phyloP scores from a whole-genome alignment of 2,329 filamentous ascomycete genomes.

The Exophiala sp. region DNA sequence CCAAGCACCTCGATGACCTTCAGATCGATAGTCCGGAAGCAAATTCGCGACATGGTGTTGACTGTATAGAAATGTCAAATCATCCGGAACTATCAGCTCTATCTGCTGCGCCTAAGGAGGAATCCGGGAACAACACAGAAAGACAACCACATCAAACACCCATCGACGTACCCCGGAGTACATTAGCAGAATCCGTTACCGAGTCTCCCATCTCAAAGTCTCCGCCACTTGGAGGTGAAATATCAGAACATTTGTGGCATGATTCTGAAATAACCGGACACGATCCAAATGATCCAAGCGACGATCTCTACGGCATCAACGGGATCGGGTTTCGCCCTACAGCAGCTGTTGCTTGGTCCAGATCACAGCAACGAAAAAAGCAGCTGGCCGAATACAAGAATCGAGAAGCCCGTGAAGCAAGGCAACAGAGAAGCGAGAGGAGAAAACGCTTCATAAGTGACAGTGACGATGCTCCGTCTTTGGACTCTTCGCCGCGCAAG shows the following conservation, averaged over 20 bases:
- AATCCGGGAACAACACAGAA: neutral
- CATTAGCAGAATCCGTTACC: neutral
- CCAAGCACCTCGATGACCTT: slow-evolving; percentile 29
- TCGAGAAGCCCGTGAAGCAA: slow-evolving; percentile 57
- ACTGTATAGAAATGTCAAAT: neutral
- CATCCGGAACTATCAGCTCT: neutral
- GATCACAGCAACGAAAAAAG: slow-evolving; percentile 54
- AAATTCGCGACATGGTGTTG: neutral
- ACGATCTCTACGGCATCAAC: slow-evolving; percentile 63
- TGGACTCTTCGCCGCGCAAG: slow-evolving; percentile 27
- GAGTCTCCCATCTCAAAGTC: slow-evolving; percentile 27
- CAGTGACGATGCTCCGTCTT: slow-evolving; percentile 10
- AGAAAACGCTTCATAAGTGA: slow-evolving; percentile 32
- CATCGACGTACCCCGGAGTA: neutral
- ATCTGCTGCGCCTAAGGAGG: neutral
- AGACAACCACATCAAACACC: neutral
- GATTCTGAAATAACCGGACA: slow-evolving; percentile 62
- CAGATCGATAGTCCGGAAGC: slow-evolving; percentile 7
- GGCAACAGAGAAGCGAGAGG: slow-evolving; percentile 54
- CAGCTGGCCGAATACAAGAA: slow-evolving; percentile 59
- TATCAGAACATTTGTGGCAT: slow-evolving; percentile 48
- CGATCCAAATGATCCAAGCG: slow-evolving; percentile 53
- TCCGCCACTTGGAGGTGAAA: slow-evolving; percentile 32
- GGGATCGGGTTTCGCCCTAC: slow-evolving; percentile 63
- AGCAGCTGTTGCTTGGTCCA: slow-evolving; percentile 55